These are phyloP conservation scores for Houttuynia cordata DNA, from an alignment of 164 flowering plant species.

Conservation along the genomic window DNA sequence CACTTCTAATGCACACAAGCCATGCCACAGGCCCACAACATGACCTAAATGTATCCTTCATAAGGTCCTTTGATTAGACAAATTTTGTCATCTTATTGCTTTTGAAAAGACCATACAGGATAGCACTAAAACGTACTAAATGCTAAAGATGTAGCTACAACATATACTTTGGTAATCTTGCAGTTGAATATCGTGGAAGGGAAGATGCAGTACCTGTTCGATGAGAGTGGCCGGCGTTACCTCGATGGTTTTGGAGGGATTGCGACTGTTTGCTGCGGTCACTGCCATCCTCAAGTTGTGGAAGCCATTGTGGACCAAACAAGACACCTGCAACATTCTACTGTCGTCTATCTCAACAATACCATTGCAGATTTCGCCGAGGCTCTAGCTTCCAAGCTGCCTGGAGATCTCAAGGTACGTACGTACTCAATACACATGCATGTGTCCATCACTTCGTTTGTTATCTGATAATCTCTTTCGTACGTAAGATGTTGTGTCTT, in stretches of 20 bases:
- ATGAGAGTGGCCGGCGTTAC: conserved; percentile 73
- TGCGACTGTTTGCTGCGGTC: conserved; percentile 86
- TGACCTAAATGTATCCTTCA: no score
- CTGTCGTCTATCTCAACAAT: conserved; percentile 66
- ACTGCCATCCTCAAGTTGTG: conserved; percentile 89
- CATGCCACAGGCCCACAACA: no score
- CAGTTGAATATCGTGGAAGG: conserved; percentile 86
- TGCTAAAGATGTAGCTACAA: no score
- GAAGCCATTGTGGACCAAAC: conserved; percentile 54
- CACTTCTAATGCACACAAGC: no score
- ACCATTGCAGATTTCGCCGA: conserved; percentile 87
- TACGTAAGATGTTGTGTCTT: background rate
- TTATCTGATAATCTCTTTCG: no score
- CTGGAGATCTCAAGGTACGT: conserved; percentile 89
- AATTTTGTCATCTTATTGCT: no score
- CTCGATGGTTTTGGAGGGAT: conserved; percentile 93
- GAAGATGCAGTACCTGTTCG: conserved; percentile 90
- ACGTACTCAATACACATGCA: background rate
- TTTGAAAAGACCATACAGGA: no score
- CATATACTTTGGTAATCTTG: background rate
- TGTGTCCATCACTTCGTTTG: no score
- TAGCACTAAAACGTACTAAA: no score
- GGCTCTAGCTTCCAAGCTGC: conserved; percentile 75
- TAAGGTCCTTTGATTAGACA: no score
- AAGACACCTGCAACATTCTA: conserved; percentile 70